Evolutionary conservation across 306 rosid species (phyloP).

Genomic region (Citrullus amarus): DNA sequence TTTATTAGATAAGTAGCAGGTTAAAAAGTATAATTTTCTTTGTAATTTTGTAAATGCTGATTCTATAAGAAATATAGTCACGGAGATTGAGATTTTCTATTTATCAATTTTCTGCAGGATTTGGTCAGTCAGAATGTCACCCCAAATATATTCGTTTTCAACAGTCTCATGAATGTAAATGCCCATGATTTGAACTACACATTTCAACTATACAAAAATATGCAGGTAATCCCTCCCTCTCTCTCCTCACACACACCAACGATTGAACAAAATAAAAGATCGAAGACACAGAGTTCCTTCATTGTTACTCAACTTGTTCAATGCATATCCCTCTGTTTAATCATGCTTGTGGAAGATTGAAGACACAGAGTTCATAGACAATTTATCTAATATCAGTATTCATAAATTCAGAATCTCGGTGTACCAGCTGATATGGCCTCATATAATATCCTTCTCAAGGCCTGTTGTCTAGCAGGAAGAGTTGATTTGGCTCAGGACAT

Average conservation of each 20-base stretch:
- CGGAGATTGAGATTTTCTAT: slow-evolving; percentile 12
- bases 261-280: not conserved
- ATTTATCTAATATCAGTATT: slow-evolving; percentile 4
- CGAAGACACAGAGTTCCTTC: not conserved
- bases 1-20: not conserved
- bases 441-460: slow-evolving; percentile 83
- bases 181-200: slow-evolving; percentile 72
- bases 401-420: slow-evolving; percentile 52
- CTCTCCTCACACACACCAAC: slow-evolving; percentile 3
- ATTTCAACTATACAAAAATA: slow-evolving; percentile 41
- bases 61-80: not conserved
- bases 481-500: slow-evolving; percentile 84
- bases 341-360: not conserved
- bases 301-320: not conserved
- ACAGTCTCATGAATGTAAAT: slow-evolving; percentile 95
- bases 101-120: slow-evolving; percentile 48
- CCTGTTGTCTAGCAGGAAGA: slow-evolving; percentile 86
- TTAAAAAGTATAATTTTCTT: not conserved
- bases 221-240: slow-evolving; percentile 42
- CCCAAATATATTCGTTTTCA: slow-evolving; percentile 78
- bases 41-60: not conserved
- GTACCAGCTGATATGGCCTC: slow-evolving; percentile 69
- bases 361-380: not conserved
- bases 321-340: not conserved
- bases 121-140: slow-evolving; percentile 60